Evolutionary conservation across 129 eudicot species (phyloP), one percentile per base, ranked within the genome.

Genomic region (Heracleum sosnowskyi): DNA sequence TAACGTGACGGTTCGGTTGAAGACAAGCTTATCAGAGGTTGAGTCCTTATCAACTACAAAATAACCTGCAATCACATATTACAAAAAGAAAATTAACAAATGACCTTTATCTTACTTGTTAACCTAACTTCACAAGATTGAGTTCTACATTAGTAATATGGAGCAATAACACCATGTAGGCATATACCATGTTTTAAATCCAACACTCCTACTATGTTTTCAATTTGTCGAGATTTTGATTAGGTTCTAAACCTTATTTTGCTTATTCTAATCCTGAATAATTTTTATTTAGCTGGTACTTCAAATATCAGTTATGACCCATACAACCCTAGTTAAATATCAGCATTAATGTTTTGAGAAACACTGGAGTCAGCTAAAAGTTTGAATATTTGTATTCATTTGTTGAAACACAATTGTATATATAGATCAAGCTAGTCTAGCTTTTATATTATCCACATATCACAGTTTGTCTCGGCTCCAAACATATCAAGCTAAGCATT

Each of bases 41-140:
- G 98, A 91, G 79, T 95, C 97, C 83, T 88, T 86, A 76, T 91
- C 96, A 49, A 91, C 96, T 63, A 81, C 94, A 78, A 95, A 95
- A 81, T 91, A 95, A 26, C 98, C 97, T 94, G 84, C n/a, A 80
- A 81, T 74, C 45, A 26, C 73, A 83, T 74, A 5, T 42, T 16
- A 74, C 55, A 73, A 16, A 44, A 22, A 74, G 5, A 44, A 44
- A 41, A 44, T 15, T 29, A 11, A n/a, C 5, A 13, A n/a, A 26
- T 3, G 66, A 57, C 33, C 33, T 9, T n/a, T n/a, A 11, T n/a
- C n/a, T 53, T 57, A 2, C 5, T 60, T 60, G 68, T 60, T n/a
- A 57, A 57, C n/a, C 11, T 17, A 49, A 57, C 31, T 57, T 57
- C 31, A n/a, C 31, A 57, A 57, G 64, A 57, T 57, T 57, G 4